Evolutionary conservation across 371 early-diverging fungal genomes (phyloP), one percentile per base, ranked within the genome.

Genomic region (Rhizopus sp.): DNA sequence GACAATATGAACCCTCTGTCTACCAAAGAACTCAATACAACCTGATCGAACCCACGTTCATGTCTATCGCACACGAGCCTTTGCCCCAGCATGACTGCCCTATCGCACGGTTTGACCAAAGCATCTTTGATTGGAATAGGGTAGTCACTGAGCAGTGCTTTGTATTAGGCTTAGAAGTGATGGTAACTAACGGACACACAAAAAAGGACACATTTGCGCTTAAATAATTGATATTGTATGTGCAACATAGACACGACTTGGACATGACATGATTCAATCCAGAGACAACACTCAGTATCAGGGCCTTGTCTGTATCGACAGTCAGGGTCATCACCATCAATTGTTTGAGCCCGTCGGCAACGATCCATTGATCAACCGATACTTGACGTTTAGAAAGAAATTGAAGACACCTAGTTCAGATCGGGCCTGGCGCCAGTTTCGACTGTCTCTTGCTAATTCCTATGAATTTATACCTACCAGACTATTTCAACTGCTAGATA

Each of bases 221-320:
- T 50, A 23, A 7, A 33, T 48, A 15, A 30, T 34, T 16, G 7
- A 35, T 50, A 16, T 35, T 15, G 7, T 46, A 8, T 46, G 46
- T 42, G 13, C 15, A 44, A 50, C 8, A 32, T 46, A 89, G 82
- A 94, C 94, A 64, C 95, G 95, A 60, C 91, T 97, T 64, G 82
- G 96, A 0, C 96, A 96, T 61, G 97, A 97, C 66, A 62, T 94
- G 32, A 85, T 97, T 35, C 84, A 88, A 93, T 63, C 61, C 66
- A 15, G 72, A 72, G 1, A 86, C 83, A 0, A 77, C 76, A 79
- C 78, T 46, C 89, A 95, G 0, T 68, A 78, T 23, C 93, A 94
- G 66, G 94, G 86, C 1, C 57, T 92, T 31, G 93, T 95, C 10
- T 73, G 87, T 13, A 83, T 85, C 30, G 88, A 91, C 55, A 82